Evolutionary conservation across 805 yeast genomes (phyloP).

Genomic region (Wickerhamomyces silvicola): DNA sequence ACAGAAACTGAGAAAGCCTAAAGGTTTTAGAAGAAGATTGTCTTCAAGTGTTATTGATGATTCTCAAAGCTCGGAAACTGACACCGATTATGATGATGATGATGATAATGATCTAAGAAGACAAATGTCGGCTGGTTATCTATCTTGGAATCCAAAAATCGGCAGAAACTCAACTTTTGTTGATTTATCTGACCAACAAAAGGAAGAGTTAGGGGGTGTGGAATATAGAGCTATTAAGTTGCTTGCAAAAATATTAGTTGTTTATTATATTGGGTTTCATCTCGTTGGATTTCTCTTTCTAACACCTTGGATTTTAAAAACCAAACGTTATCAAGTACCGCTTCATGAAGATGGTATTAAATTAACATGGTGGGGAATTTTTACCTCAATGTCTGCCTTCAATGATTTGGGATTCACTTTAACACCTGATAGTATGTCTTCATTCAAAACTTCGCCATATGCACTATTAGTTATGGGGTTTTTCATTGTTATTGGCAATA

Average conservation of each 20-base stretch:
- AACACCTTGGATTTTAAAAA: conserved; percentile 53
- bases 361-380: conserved; percentile 92
- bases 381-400: conserved; percentile 72
- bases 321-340: conserved; percentile 33
- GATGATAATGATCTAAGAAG: conserved; percentile 27
- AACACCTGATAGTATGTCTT: conserved; percentile 72
- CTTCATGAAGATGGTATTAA: conserved; percentile 53
- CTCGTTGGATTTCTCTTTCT: conserved; percentile 44
- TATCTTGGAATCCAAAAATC: conserved; percentile 86
- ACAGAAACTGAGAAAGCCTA: conserved; percentile 25
- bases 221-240: conserved; percentile 88
- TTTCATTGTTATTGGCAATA: conserved; percentile 85
- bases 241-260: conserved; percentile 54
- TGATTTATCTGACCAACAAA: conserved; percentile 72
- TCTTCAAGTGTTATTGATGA: conserved; percentile 21
- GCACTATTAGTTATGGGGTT: conserved; percentile 56
- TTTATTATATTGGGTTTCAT: conserved; percentile 75
- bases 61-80: conserved; percentile 8
- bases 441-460: conserved; percentile 60
- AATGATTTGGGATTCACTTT: conserved; percentile 82
- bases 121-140: conserved; percentile 52
- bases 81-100: conserved; percentile 25
- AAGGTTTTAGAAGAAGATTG: conserved; percentile 20
- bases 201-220: conserved; percentile 94
- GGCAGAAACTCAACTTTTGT: conserved; percentile 93